Evolutionary conservation across 2,329 filamentous ascomycete species (phyloP), one percentile per base, ranked within the genome.

Genomic region (Aspergillus cejpii): DNA sequence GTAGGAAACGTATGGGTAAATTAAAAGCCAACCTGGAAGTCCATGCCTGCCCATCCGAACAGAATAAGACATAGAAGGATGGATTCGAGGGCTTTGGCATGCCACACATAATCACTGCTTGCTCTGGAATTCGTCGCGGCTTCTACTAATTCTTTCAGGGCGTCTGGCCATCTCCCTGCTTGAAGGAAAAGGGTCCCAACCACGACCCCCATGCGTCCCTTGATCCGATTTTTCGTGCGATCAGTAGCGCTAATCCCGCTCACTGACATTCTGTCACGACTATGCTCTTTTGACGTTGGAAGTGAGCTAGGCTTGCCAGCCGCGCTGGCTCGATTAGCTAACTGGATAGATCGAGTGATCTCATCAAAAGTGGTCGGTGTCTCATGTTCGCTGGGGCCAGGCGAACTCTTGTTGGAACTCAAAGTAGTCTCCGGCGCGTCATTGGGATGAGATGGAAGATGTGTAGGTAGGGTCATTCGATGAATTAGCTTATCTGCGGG

Each of bases 91-190:
- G 88, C 90, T 67, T 97, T 97, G 14, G 87, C 92, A 68, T 96
- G 88, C 91, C 92, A 98, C n/a, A 97, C 66, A 66, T 95, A 87
- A 66, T 98, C 92, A 57, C 88, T 90, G 47, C 86, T 78, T 28
- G 81, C 82, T 56, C 87, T 84, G 12, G 88, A 84, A 55, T 84
- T 80, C 7, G 79, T 78, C 1, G 86, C 89, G 43, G 85, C 87
- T 48, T 96, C 91, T 7, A 81, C 74, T 17, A 96, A 77, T 61
- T 94, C 87, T 62, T 81, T 85, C 37, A 97, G 66, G 6, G 91
- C 90, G 68, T 97, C 90, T 38, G 76, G 79, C 89, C 92, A 96
- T 50, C 89, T 81, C 20, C 92, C 92, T 42, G 88, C 85, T 65
- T 90, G 85, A 55, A 98, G 78, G 63, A 91, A 94, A 53, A 96